phyloP scores from a whole-genome alignment of 306 rosid genomes.

The Herpetospermum pedunculosum region DNA sequence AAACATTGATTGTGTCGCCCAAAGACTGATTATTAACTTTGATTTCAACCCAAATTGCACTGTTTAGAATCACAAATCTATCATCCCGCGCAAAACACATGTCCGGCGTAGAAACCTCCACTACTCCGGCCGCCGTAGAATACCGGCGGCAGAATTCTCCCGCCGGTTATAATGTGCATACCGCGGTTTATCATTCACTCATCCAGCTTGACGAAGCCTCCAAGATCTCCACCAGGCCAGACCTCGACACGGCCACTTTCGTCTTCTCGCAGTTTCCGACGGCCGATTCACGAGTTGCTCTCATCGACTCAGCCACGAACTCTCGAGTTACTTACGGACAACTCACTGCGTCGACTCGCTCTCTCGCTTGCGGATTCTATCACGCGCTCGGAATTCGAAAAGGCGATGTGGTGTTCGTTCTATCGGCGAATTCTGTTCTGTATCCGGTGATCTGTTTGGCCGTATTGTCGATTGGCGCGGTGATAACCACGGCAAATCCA shows the following conservation, averaged over 20 bases:
- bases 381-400: conserved; percentile 52
- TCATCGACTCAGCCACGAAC: conserved; percentile 38
- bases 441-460: conserved; percentile 64
- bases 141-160: conserved; percentile 5
- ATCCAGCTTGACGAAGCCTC: conserved; percentile 18
- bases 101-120: neutral
- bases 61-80: no score
- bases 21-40: no score
- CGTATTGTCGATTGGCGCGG: conserved; percentile 63
- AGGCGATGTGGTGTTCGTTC: conserved; percentile 62
- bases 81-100: no score
- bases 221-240: conserved; percentile 33
- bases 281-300: conserved; percentile 52
- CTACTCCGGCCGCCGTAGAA: conserved; percentile 29
- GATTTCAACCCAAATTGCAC: no score
- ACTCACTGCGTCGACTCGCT: conserved; percentile 35
- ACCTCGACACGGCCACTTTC: conserved; percentile 42
- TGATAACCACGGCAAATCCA: conserved; percentile 67
- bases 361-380: conserved; percentile 57
- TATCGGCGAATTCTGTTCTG: conserved; percentile 55
- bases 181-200: conserved; percentile 52
- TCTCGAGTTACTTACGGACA: conserved; percentile 42
- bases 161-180: conserved; percentile 41
- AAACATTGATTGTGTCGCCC: no score
- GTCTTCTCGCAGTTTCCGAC: conserved; percentile 68